A percentile compares a stretch with the other conserved stretches of the same genome.
Conservation (phyloP, 257 asterid genomes). For the Nicotiana sylvestris region DNA sequence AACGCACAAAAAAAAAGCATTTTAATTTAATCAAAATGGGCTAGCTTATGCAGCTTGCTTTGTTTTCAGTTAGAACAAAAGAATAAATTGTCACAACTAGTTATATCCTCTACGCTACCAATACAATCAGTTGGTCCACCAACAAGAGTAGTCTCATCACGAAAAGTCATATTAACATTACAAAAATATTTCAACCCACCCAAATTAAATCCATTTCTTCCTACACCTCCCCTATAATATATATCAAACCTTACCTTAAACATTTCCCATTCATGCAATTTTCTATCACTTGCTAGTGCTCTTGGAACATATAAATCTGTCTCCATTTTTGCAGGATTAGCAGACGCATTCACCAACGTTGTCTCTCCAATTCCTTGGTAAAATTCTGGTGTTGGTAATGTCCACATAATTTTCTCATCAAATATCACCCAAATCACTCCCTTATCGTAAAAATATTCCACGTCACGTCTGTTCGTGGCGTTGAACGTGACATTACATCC, state of each 20-base stretch:
- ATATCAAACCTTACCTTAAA: constrained; percentile 4
- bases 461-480: neutral
- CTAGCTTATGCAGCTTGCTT: neutral
- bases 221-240: constrained; percentile 11
- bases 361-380: neutral
- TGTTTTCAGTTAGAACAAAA: neutral
- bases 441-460: constrained; percentile 4
- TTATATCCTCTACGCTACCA: constrained; percentile 7
- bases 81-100: constrained; percentile 4
- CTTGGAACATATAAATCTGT: constrained; percentile 11
- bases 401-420: constrained; percentile 11
- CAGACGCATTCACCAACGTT: constrained; percentile 2
- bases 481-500: neutral
- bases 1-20: neutral
- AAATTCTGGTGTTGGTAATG: neutral
- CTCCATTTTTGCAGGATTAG: neutral
- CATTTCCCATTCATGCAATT: constrained; percentile 7
- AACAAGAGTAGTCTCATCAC: constrained; percentile 7
- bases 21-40: neutral
- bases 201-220: constrained; percentile 12
- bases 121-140: constrained; percentile 9
- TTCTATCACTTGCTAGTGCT: constrained; percentile 8
- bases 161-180: constrained; percentile 2
- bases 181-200: constrained; percentile 8
- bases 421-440: constrained; percentile 5